Percentiles rank a stretch among this genome's conserved stretches.
These are phyloP conservation scores for Entomortierella chlamydospora DNA, from an alignment of 192 early-diverging fungal genomes.

Conservation along the genomic window DNA sequence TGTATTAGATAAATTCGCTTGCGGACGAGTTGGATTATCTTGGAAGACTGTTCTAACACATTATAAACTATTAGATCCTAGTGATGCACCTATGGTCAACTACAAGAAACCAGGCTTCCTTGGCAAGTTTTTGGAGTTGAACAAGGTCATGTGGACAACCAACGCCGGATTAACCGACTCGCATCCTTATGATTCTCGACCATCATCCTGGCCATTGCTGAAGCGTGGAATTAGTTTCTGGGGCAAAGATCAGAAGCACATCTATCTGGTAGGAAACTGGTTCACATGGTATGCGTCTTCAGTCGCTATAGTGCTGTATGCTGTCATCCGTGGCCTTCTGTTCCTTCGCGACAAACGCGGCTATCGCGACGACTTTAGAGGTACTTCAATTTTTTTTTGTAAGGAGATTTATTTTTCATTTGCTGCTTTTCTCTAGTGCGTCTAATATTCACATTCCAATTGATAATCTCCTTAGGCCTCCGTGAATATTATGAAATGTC, in stretches of 20 bases:
- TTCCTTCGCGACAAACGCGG: slow-evolving; percentile 70
- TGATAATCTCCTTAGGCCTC: slow-evolving; percentile 36
- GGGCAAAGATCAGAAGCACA: slow-evolving; percentile 73
- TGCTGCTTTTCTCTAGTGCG: no score
- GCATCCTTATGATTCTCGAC: slow-evolving; percentile 95
- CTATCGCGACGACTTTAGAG: slow-evolving; percentile 54
- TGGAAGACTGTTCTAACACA: no score
- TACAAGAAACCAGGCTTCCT: slow-evolving; percentile 79
- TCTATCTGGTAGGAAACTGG: slow-evolving; percentile 96
- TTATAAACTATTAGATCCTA: slow-evolving; percentile 65
- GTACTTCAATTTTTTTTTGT: background rate
- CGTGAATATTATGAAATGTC: slow-evolving; percentile 66
- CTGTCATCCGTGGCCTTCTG: slow-evolving; percentile 62
- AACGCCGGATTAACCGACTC: slow-evolving; percentile 88
- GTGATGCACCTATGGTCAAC: slow-evolving; percentile 65
- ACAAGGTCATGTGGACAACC: slow-evolving; percentile 88
- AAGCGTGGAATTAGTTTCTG: slow-evolving; percentile 91
- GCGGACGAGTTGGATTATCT: no score
- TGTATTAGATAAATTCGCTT: no score
- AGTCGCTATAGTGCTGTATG: slow-evolving; percentile 70
- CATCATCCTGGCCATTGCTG: slow-evolving; percentile 88
- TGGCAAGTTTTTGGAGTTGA: slow-evolving; percentile 90
- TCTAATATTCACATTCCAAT: no score
- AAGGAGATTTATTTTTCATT: no score
- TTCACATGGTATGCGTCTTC: slow-evolving; percentile 83